Conservation (phyloP, 2,329 filamentous ascomycete species). For the Rhynchosporium secalis region DNA sequence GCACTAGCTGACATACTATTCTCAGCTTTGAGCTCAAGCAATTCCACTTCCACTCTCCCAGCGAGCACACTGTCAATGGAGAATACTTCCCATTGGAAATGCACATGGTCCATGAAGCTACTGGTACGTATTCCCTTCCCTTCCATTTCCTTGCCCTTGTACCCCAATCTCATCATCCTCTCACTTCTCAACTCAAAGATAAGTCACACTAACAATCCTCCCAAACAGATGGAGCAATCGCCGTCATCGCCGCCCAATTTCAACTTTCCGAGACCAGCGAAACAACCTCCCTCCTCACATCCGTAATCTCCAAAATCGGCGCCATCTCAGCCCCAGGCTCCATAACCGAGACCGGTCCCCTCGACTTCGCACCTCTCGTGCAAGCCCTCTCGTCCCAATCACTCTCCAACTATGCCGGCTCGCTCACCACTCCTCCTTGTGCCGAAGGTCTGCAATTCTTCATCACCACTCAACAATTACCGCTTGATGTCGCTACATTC, state of each 20-base stretch:
- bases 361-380: constrained; percentile 21
- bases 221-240: constrained; percentile 28
- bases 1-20: not conserved
- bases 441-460: constrained; percentile 56
- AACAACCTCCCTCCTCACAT: constrained; percentile 42
- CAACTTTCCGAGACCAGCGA: constrained; percentile 41
- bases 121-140: constrained; percentile 26
- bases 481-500: constrained; percentile 50
- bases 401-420: constrained; percentile 51
- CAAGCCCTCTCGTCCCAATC: constrained; percentile 15
- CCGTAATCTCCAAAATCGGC: constrained; percentile 36
- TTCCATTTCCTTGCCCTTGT: not conserved
- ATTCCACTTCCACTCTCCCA: constrained; percentile 62
- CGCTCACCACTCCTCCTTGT: constrained; percentile 64
- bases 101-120: constrained; percentile 45
- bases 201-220: not conserved
- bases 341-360: constrained; percentile 22
- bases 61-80: constrained; percentile 55
- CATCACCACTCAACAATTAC: constrained; percentile 49
- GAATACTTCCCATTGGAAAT: constrained; percentile 45
- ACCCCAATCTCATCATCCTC: not conserved
- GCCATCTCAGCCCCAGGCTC: constrained; percentile 21
- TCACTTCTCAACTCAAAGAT: not conserved
- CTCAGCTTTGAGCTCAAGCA: constrained; percentile 40
- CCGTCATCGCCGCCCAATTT: constrained; percentile 42